A percentile compares a stretch with the other conserved stretches of the same genome.
phyloP scores from a whole-genome alignment of 2,329 filamentous ascomycete species.

The Verticillium albo-atrum region DNA sequence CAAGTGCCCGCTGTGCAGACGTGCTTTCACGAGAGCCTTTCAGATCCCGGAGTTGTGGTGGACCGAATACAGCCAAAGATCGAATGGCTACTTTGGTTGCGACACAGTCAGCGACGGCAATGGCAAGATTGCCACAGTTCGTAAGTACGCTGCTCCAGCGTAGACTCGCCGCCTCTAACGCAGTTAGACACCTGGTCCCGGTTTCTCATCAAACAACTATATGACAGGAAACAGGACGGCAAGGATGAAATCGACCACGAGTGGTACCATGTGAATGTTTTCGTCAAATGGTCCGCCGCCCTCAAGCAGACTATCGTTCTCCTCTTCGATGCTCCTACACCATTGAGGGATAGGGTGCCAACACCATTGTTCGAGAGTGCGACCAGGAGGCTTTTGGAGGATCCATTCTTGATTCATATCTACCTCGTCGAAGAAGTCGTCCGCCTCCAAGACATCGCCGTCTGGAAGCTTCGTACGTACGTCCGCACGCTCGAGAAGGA shows the following conservation, averaged over 20 bases:
- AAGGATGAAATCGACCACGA: conserved; percentile 16
- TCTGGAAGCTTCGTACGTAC: conserved; percentile 32
- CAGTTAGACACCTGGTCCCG: conserved; percentile 24
- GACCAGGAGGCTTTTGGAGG: conserved; percentile 6
- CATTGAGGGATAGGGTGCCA: not conserved
- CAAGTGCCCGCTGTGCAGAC: not conserved
- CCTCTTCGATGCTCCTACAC: conserved; percentile 20
- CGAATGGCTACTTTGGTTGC: conserved; percentile 35
- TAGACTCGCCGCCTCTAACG: not conserved
- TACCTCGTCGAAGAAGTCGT: conserved; percentile 24
- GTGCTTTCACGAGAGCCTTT: conserved; percentile 17
- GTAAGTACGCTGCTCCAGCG: conserved; percentile 9
- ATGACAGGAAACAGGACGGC: too few relatives aligned
- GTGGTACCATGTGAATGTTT: conserved; percentile 30
- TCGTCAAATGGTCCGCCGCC: conserved; percentile 18
- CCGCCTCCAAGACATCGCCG: conserved; percentile 24
- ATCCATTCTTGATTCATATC: conserved; percentile 32
- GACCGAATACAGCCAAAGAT: conserved; percentile 23
- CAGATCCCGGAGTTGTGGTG: conserved; percentile 29
- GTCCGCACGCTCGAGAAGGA: conserved; percentile 28
- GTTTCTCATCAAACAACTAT: conserved; percentile 23
- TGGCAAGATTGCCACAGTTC: conserved; percentile 7
- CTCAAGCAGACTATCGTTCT: conserved; percentile 21
- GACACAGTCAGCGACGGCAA: conserved; percentile 13
- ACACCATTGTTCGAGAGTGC: conserved; percentile 1